Percentiles rank a stretch among this genome's conserved stretches.
These are phyloP conservation scores for Volvox reticuliferus DNA, from an alignment of 139 green algal species.

Conservation along the genomic window DNA sequence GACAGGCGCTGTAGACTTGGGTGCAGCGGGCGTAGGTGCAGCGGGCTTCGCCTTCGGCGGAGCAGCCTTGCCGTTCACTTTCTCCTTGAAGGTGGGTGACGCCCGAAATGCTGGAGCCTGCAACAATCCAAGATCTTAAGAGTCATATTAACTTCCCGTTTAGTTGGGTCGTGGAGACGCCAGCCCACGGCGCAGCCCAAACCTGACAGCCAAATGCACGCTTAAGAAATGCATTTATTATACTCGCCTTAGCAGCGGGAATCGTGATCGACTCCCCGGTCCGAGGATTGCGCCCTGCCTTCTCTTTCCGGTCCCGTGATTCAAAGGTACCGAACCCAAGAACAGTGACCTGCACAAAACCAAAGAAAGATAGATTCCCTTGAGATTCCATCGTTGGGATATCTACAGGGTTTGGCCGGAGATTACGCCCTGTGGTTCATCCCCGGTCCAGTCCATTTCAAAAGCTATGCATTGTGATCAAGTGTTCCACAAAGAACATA, in stretches of 20 bases:
- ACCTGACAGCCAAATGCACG: neutral
- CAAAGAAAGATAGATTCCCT: neutral
- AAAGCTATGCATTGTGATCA: neutral
- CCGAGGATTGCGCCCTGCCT: neutral
- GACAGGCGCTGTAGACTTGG: neutral
- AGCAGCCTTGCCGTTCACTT: constrained; percentile 9
- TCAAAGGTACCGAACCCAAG: constrained; percentile 28
- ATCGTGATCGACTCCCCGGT: neutral
- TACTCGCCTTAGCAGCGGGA: neutral
- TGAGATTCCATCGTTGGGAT: neutral
- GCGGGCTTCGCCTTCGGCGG: neutral
- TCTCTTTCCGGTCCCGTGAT: neutral
- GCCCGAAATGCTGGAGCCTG: constrained; percentile 3
- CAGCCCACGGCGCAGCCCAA: neutral
- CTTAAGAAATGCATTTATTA: neutral
- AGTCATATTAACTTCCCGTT: neutral
- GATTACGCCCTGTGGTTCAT: neutral
- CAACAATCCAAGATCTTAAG: neutral
- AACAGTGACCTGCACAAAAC: constrained; percentile 25
- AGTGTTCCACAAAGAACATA: neutral
- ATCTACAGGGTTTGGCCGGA: neutral
- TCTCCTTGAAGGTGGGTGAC: neutral
- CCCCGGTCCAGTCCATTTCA: neutral
- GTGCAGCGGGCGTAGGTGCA: neutral
- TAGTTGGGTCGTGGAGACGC: neutral